Evolutionary conservation across 768 basidiomycete genomes (phyloP).

Genomic region (Mycena galericulata): DNA sequence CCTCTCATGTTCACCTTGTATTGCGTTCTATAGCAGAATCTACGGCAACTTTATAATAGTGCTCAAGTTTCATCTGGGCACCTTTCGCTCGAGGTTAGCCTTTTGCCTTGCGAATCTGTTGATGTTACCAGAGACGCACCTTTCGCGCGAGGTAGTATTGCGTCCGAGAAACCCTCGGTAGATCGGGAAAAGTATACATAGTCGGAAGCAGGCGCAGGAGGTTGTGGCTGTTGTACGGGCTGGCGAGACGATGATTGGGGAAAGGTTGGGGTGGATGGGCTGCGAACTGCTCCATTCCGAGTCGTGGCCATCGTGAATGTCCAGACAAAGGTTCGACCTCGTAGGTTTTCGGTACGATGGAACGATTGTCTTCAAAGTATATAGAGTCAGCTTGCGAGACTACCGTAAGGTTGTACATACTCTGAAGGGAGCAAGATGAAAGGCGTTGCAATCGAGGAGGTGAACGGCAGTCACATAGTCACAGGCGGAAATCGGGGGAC

Average conservation of each 20-base stretch:
- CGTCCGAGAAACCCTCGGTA: constrained; percentile 79
- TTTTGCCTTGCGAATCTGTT: too few species aligned
- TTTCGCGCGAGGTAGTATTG: too few species aligned
- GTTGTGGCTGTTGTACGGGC: constrained; percentile 25
- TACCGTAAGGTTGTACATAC: too few species aligned
- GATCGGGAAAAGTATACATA: constrained; percentile 95
- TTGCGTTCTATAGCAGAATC: constrained; percentile 96
- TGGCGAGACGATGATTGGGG: constrained; percentile 31
- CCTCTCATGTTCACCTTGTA: constrained; percentile 67
- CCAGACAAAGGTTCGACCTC: constrained; percentile 9
- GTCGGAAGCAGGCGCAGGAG: constrained; percentile 53
- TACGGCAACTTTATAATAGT: constrained; percentile 97
- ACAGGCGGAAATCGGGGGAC: not conserved
- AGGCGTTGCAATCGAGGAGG: too few species aligned
- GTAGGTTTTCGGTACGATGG: not conserved
- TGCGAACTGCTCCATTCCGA: constrained; percentile 26
- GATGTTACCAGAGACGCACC: too few species aligned
- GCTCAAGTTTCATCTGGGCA: constrained; percentile 95
- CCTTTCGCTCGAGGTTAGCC: constrained; percentile 88
- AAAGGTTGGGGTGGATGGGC: constrained; percentile 29
- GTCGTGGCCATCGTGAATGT: constrained; percentile 19
- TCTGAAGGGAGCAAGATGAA: too few species aligned
- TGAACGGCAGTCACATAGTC: too few species aligned
- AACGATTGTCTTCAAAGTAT: too few species aligned
- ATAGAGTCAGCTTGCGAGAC: too few species aligned